phyloP scores from a whole-genome alignment of 2,329 filamentous ascomycete genomes.

The Cryphonectria japonica region DNA sequence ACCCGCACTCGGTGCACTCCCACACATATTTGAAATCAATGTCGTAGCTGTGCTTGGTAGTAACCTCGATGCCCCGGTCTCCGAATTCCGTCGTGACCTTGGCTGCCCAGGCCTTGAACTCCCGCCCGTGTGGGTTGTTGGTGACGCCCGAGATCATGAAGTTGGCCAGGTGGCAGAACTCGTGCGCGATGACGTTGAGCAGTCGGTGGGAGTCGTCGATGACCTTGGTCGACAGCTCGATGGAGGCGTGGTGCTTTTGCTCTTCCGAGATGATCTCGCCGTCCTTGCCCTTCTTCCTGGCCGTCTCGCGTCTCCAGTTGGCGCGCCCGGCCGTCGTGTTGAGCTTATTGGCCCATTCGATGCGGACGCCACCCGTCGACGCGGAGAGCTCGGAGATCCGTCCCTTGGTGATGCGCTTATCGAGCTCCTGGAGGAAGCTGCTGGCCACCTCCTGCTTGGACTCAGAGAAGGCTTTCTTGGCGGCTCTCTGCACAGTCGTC shows the following conservation, averaged over 20 bases:
- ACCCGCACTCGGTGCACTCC: conserved; percentile 71
- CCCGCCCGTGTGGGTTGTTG: conserved; percentile 78
- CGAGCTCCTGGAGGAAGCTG: conserved; percentile 70
- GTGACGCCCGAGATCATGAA: conserved; percentile 82
- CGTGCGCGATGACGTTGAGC: conserved; percentile 90
- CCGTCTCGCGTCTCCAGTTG: conserved; percentile 68
- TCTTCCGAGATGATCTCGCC: conserved; percentile 33
- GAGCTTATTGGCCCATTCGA: conserved; percentile 78
- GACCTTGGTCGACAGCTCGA: conserved; percentile 88
- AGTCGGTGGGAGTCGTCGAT: conserved; percentile 78
- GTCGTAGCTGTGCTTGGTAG: conserved; percentile 85
- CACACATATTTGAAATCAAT: conserved; percentile 95
- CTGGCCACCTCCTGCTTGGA: conserved; percentile 66
- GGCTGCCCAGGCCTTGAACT: conserved; percentile 77
- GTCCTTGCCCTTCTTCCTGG: conserved; percentile 41
- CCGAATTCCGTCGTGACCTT: conserved; percentile 61
- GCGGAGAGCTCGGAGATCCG: conserved; percentile 61
- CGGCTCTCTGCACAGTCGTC: conserved; percentile 41
- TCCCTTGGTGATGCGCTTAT: conserved; percentile 64
- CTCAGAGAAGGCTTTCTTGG: conserved; percentile 65
- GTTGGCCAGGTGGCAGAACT: conserved; percentile 92
- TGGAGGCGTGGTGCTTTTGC: conserved; percentile 68
- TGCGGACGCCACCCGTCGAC: conserved; percentile 69
- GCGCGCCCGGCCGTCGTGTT: conserved; percentile 79
- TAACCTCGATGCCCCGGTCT: conserved; percentile 72